These are phyloP conservation scores for Pseudisothecium myosuroides DNA, from an alignment of 225 moss, liverwort and hornwort genomes.

Conservation along the genomic window DNA sequence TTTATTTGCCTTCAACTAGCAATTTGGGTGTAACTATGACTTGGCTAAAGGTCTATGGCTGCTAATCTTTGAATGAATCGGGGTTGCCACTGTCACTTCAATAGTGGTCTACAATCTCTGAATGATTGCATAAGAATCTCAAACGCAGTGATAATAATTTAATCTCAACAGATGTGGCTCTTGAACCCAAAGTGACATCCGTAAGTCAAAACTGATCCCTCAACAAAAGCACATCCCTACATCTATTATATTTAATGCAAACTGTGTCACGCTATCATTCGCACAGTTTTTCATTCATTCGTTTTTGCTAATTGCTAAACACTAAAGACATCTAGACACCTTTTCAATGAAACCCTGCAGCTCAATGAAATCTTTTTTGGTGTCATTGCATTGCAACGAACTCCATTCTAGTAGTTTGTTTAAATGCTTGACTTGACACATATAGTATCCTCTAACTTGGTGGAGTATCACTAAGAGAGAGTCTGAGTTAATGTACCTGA, in stretches of 20 bases:
- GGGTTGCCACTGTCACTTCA: background rate
- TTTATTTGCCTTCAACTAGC: background rate
- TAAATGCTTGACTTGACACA: background rate
- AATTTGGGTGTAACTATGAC: background rate
- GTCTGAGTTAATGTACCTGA: slow-evolving; percentile 30
- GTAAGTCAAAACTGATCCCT: background rate
- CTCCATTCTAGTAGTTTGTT: background rate
- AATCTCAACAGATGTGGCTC: background rate
- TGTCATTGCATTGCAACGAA: background rate
- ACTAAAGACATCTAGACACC: background rate
- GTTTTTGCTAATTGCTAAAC: background rate
- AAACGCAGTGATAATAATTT: background rate
- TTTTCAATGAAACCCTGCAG: background rate
- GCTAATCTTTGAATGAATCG: background rate
- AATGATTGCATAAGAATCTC: background rate
- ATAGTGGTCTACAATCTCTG: background rate
- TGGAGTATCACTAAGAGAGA: background rate
- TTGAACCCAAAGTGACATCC: background rate
- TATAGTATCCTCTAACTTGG: background rate
- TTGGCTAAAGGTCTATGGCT: background rate
- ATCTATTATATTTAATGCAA: background rate
- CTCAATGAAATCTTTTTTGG: background rate
- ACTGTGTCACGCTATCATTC: background rate
- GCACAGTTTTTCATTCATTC: background rate
- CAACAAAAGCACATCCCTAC: background rate